Conservation (phyloP, 768 basidiomycete species). For the Auricularia heimuer region DNA sequence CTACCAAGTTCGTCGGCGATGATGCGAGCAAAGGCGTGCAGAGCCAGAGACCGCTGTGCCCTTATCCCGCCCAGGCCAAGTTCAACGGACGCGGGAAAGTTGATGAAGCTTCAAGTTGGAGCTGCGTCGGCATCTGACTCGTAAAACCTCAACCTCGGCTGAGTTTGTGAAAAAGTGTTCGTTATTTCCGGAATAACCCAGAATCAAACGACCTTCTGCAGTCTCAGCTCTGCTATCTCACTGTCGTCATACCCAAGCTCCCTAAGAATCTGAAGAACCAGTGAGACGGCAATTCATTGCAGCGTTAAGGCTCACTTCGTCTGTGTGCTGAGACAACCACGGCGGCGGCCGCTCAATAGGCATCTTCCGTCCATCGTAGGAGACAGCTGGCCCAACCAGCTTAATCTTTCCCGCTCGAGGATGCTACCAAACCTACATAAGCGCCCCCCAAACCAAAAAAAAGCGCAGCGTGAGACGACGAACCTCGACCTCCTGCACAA, state of each 20-base stretch:
- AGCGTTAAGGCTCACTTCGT: conserved; percentile 44
- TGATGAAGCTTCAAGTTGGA: background rate
- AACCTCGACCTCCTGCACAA: conserved; percentile 72
- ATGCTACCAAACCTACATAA: conserved; percentile 32
- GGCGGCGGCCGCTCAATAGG: conserved; percentile 67
- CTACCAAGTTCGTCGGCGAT: background rate
- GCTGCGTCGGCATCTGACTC: too few species aligned
- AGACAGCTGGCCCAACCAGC: conserved; percentile 70
- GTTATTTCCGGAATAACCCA: background rate
- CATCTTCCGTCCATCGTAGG: conserved; percentile 75
- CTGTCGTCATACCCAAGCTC: conserved; percentile 33
- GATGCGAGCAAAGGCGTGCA: background rate
- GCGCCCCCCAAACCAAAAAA: conserved; percentile 8
- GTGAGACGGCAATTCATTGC: conserved; percentile 14
- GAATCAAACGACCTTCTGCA: conserved; percentile 30
- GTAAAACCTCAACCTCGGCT: too few species aligned
- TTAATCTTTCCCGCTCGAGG: conserved; percentile 67
- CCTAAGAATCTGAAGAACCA: conserved; percentile 24
- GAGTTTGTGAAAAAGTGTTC: background rate
- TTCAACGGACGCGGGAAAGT: background rate
- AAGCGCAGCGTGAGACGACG: conserved; percentile 15
- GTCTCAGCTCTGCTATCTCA: conserved; percentile 35
- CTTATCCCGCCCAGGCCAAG: background rate
- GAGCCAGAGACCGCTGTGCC: background rate
- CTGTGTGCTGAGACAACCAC: conserved; percentile 79